Conservation (phyloP, 2,329 filamentous ascomycete species). For the Xylaria multiplex region DNA sequence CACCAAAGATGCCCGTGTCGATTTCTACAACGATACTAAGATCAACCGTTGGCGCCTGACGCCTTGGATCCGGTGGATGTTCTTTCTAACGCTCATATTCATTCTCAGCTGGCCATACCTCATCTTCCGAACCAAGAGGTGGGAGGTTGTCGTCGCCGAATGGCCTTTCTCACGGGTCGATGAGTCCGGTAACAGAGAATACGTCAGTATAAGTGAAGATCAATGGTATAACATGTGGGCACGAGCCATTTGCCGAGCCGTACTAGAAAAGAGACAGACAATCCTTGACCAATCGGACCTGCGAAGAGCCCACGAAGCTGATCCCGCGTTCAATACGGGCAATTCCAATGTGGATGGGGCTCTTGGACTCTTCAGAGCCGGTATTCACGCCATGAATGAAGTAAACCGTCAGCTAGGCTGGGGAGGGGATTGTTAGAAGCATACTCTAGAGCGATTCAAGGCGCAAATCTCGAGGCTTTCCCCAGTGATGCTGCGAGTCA, state of each 20-base stretch:
- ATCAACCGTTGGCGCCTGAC: slow-evolving; percentile 73
- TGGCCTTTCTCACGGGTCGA: slow-evolving; percentile 65
- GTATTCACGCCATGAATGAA: slow-evolving; percentile 61
- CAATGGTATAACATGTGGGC: slow-evolving; percentile 73
- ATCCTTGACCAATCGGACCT: slow-evolving; percentile 68
- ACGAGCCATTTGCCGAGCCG: slow-evolving; percentile 67
- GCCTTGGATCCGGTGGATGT: slow-evolving; percentile 71
- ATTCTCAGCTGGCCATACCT: slow-evolving; percentile 77
- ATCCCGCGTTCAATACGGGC: slow-evolving; percentile 53
- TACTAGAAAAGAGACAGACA: slow-evolving; percentile 66
- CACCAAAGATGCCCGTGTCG: slow-evolving; percentile 63
- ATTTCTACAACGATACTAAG: slow-evolving; percentile 71
- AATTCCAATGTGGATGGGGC: slow-evolving; percentile 54
- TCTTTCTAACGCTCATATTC: slow-evolving; percentile 74
- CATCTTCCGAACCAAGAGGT: slow-evolving; percentile 73
- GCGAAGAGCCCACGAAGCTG: slow-evolving; percentile 53
- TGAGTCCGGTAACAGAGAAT: slow-evolving; percentile 54
- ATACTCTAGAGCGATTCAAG: slow-evolving; percentile 16
- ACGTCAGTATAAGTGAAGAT: slow-evolving; percentile 64
- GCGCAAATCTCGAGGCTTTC: slow-evolving; percentile 3
- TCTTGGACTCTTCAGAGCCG: slow-evolving; percentile 57
- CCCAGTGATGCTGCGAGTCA: slow-evolving; percentile 23
- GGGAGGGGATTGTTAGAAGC: slow-evolving; percentile 52
- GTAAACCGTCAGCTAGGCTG: slow-evolving; percentile 66
- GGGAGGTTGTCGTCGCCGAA: slow-evolving; percentile 69